Base-by-base conservation (phyloP, 805 yeast species). In the Yarrowia deformans region DNA sequence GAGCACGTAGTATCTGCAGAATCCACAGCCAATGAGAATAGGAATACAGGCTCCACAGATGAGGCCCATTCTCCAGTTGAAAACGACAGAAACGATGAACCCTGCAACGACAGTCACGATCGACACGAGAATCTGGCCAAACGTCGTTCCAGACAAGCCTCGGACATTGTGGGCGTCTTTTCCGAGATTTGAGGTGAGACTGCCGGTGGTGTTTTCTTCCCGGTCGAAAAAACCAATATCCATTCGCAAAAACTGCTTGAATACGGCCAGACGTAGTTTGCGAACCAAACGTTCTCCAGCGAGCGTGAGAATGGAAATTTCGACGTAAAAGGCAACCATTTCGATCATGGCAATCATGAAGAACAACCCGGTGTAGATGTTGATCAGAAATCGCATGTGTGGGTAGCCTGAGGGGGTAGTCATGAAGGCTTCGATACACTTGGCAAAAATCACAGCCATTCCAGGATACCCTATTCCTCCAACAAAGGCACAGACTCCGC, bases 31-130 rank as follows among this genome's bases (percentile, higher is more conserved):
- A 71, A 81, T 74, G 18, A 80, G 71, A 34, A 81, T 70, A 0
- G 81, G 81, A 2, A 79, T 79, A 48, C 78, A 74, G 1, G 82
- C 79, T 9, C 77, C 72, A 37, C 81, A 79, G 8, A 81, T 83
- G 7, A 81, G 72, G 1, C 81, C 83, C 29, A 81, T 73, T 42
- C 80, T 73, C 82, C 82, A 81, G 56, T 77, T 77, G 70, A 79
- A 73, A 1, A 79, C 79, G 68, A 81, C 76, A 16, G 81, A 80
- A 8, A 81, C 74, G 43, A 78, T 77, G 18, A 79, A 73, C 52
- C 83, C 83, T 19, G 75, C 81, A 58, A 80, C 70, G 10, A 81
- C 72, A 2, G 81, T 80, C 3, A 80, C 79, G 39, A 77, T 14
- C 0, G 80, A 78, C 61, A 76, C 75, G 71, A 79, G 70, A 63